phyloP scores from a whole-genome alignment of 2,329 filamentous ascomycete species.

The Lachnellula cervina region DNA sequence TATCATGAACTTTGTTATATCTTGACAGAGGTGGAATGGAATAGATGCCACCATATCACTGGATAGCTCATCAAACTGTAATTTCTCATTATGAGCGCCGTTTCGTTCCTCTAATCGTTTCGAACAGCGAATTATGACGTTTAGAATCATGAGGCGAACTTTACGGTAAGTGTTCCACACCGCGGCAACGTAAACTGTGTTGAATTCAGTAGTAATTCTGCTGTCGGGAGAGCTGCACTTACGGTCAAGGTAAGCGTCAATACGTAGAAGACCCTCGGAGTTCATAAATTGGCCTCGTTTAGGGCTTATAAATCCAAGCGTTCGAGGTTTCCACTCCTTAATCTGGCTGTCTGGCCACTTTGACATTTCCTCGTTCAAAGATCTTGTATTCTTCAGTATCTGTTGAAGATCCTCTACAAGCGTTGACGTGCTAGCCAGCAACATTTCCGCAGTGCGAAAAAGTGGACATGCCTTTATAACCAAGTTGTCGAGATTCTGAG shows the following conservation, averaged over 20 bases:
- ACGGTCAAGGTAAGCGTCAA: neutral
- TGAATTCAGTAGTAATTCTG: too few species aligned
- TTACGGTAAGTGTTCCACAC: slow-evolving; percentile 51
- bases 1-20: neutral
- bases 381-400: neutral
- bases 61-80: neutral
- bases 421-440: neutral
- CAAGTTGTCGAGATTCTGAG: neutral
- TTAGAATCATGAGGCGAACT: slow-evolving; percentile 46
- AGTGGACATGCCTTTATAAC: neutral
- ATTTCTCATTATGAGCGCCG: neutral
- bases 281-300: neutral
- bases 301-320: neutral
- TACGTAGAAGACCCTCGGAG: neutral
- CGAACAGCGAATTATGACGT: slow-evolving; percentile 40
- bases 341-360: neutral
- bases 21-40: slow-evolving; percentile 13
- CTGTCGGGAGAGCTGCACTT: neutral
- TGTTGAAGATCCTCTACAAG: neutral
- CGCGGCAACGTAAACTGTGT: slow-evolving; percentile 42
- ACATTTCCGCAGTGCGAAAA: neutral
- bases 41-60: slow-evolving; percentile 17
- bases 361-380: neutral
- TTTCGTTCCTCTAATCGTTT: neutral
- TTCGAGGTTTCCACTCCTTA: slow-evolving; percentile 2